These are phyloP conservation scores for Gomphus bonarii DNA, from an alignment of 1,284 basidiomycete genomes.

Conservation along the genomic window DNA sequence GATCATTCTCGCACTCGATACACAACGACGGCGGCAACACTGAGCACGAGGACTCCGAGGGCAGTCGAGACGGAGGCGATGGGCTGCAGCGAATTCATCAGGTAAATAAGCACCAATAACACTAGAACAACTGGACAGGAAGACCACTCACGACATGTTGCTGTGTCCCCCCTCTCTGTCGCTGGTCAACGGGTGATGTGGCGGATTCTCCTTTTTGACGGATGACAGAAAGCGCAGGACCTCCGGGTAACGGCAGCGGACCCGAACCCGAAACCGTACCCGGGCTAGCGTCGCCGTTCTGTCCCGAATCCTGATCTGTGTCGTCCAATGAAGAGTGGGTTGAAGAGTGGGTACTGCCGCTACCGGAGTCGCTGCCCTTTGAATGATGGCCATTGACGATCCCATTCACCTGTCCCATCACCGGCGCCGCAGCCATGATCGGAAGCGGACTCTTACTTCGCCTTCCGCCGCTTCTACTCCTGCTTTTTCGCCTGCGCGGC, in stretches of 20 bases:
- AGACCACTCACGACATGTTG: background rate
- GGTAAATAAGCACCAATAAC: background rate
- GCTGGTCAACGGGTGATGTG: background rate
- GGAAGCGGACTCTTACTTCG: background rate
- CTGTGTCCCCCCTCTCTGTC: background rate
- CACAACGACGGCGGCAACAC: conserved; percentile 6
- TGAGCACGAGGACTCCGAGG: conserved; percentile 4
- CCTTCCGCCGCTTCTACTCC: background rate
- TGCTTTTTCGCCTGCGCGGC: background rate
- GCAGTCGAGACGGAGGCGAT: conserved; percentile 10
- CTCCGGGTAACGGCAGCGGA: background rate
- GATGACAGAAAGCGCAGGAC: background rate
- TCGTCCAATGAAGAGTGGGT: background rate
- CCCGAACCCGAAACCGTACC: background rate
- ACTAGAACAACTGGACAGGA: background rate
- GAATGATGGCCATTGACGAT: background rate
- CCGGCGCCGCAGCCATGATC: background rate
- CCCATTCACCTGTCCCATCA: background rate
- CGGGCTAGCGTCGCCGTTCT: background rate
- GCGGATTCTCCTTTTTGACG: background rate
- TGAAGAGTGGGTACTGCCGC: background rate
- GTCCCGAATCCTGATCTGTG: background rate
- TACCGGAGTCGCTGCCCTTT: background rate
- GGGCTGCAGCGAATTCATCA: background rate
- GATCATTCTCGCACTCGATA: conserved; percentile 8